Evolutionary conservation across 2,329 filamentous ascomycete species (phyloP).

Genomic region (Volutella citrinella): DNA sequence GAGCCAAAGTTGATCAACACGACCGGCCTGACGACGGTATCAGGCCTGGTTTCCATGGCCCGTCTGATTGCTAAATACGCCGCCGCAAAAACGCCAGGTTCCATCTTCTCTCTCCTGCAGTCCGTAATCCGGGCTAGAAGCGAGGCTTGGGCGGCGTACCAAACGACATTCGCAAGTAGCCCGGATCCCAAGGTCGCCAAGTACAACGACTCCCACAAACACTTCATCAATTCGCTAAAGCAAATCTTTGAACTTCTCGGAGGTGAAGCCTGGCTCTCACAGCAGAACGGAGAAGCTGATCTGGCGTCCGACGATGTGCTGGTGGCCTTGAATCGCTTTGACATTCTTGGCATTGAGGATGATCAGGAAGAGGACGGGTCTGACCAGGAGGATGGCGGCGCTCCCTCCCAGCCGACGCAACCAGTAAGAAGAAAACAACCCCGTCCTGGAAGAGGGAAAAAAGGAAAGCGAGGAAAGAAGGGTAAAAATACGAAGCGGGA

Average conservation of each 20-base stretch:
- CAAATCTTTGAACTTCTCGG: conserved; percentile 35
- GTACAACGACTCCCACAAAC: conserved; percentile 38
- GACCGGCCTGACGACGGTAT: conserved; percentile 34
- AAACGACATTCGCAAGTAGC: conserved; percentile 27
- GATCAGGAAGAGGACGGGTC: conserved; percentile 2
- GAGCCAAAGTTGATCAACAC: conserved; percentile 29
- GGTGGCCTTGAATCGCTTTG: conserved; percentile 8
- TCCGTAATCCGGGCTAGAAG: conserved; percentile 36
- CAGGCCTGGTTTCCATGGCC: conserved; percentile 35
- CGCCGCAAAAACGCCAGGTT: conserved; percentile 28
- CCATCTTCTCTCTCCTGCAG: conserved; percentile 34
- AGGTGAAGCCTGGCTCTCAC: conserved; percentile 23
- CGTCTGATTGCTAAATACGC: conserved; percentile 34
- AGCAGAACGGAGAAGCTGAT: conserved; percentile 14
- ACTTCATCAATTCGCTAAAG: conserved; percentile 44
- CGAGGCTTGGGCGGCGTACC: conserved; percentile 26
- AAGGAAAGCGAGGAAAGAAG: conserved; percentile 10
- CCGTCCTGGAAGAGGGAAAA: conserved; percentile 13
- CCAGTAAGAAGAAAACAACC: conserved; percentile 9
- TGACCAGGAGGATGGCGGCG: conserved; percentile 9
- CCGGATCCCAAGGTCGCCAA: conserved; percentile 33
- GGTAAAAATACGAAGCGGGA: background rate
- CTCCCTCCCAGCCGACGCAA: background rate
- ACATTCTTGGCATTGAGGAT: conserved; percentile 14
- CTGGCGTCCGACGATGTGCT: conserved; percentile 21